Base-by-base conservation (phyloP, 2,329 filamentous ascomycete species). In the Arthroderma sp. region DNA sequence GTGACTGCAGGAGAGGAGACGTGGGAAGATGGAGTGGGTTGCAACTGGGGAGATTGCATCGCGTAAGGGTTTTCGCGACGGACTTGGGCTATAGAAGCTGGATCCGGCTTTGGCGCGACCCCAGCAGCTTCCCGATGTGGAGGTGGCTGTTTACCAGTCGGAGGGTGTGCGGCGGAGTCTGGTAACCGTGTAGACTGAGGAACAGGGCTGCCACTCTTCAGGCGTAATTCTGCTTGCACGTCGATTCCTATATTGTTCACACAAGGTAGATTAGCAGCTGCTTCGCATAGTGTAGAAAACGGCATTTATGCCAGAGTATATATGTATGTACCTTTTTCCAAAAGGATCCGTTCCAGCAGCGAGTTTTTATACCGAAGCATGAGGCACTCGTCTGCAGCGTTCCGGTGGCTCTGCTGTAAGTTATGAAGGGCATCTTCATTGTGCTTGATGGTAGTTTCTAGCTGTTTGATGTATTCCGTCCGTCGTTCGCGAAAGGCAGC, bases 281-380 rank as follows among this genome's bases (percentile, higher is more conserved):
- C 15, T 27, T 44, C 54, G 29, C 38, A 43, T 46, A 29, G 27
- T 22, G 15, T 22, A 22, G 15, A 22, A 22, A 22, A 22, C 15
- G 15, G 15, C 15, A 22, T 22, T 22, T 22, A 22, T 22, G 15
- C 15, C 15, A 22, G 15, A 22, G 15, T 22, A 22, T 22, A 22
- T 22, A 3, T 22, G 15, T 37, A 32, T 46, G 36, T 67, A 91
- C 87, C 88, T 74, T 96, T 96, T 68, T 98, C 91, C 33, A 98
- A 75, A 43, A 98, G 75, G 58, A 98, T 94, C 48, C 91, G 80
- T 68, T 98, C 91, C 32, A 98, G 75, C 40, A 96, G 72, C 36
- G 91, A 96, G 65, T 96, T 98, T 71, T 96, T 96, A 66, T 96
- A 98, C 48, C 91, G 83, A 56, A 98, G 74, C 91, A 98, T 96